Base-by-base conservation (phyloP, 1,284 basidiomycete species). In the Malassezia nana region DNA sequence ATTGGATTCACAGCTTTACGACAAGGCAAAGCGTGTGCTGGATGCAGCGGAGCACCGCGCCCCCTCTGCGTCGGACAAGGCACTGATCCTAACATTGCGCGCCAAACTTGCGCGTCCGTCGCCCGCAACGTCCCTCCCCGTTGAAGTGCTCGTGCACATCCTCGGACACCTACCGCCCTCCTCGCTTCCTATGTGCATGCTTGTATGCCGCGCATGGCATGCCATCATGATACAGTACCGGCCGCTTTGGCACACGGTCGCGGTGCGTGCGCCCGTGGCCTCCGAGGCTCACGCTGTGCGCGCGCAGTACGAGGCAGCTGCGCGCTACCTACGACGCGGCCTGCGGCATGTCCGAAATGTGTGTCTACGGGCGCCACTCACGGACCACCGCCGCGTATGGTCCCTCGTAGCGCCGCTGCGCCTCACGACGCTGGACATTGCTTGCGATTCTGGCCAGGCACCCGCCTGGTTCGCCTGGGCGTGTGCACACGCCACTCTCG, bases 201-300 rank as follows among this genome's bases (percentile, higher is more conserved):
- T 9, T 10, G 49, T 51, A 24, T 56, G 54, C 38, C 42, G 30
- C 7, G 16, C 24, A 24, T 56, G 54, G 54, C 43, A 42, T 16
- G 4, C 7, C 18, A 41, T 35, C 16, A 40, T 39, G 32, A 7
- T 39, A 20, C 42, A 31, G 26, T 40, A 18, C 24, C 13, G 38
- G 15, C 28, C 30, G 18, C 44, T 56, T 6, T 56, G 54, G 54
- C 54, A 47, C 24, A 35, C 41, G n/a, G 18, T 55, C 10, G 20
- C 8, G 29, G 35, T 55, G n/a, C 31, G 42, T 12, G 41, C 41
- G 25, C 25, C 26, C 20, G 26, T 24, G 41, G 25, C 30, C 31
- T 26, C 15, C 20, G 33, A 32, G 3, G 39, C 43, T 10, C 12
- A 10, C 29, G 28, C 43, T 22, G n/a, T 20, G 4, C 43, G 40